Base-by-base conservation (phyloP, 2,329 filamentous ascomycete species). In the Fusarium udum region DNA sequence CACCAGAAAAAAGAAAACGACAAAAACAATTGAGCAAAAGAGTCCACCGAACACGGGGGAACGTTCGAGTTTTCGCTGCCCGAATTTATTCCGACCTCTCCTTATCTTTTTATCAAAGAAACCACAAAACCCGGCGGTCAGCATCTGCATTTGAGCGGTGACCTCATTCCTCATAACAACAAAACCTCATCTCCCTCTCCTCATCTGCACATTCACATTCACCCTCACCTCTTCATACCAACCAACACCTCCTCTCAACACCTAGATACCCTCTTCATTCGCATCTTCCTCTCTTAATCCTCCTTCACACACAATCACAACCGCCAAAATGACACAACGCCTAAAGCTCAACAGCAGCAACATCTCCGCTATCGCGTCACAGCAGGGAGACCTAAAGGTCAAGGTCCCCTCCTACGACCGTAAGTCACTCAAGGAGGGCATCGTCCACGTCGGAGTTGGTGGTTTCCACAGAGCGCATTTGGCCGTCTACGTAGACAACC, bases 391-490 rank as follows among this genome's bases (percentile, higher is more conserved):
- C 34, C 62, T 53, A 6, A 73, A 53, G 39, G 75, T 80, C 12
- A 46, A 74, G 26, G 72, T 84, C 45, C 85, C 85, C 8, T 83
- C 79, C 65, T 87, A 87, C 77, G 78, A 80, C 56, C 85, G 86
- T 69, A 73, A 74, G 69, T 80, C 78, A 43, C 81, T 87, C 71
- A 87, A 87, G 81, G 85, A 88, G 77, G 86, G 86, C 42, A 87
- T 88, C 59, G 86, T 88, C 51, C 86, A 88, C 78, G 80, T 88
- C 63, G 86, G 86, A 57, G 86, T 88, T 18, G 86, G 86, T 69
- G 86, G 86, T 77, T 88, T 88, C 81, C 86, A 88, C 82, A 81
- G 86, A 72, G 85, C 86, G 28, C 86, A 88, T 64, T 75, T 88
- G 78, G 86, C 86, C 26, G 85, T 87, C 72, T 88, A 88, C 75